Evolutionary conservation across 352 stramenopile genomes (phyloP).

Genomic region (Globisporangium barbulae): DNA sequence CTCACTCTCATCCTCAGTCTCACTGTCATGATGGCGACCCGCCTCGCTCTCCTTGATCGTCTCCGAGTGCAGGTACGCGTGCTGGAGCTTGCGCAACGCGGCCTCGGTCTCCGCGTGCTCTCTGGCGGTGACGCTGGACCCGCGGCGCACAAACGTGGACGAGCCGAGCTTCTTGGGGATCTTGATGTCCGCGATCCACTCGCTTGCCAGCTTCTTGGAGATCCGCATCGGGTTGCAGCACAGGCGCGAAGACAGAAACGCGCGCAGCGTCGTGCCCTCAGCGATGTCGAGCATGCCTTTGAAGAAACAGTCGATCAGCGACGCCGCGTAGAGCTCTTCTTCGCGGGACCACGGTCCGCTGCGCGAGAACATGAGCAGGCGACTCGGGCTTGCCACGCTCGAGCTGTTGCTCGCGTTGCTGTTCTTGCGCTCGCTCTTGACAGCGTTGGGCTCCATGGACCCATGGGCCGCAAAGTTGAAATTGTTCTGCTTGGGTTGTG

Average conservation of each 20-base stretch:
- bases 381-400: conserved; percentile 6
- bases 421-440: conserved; percentile 17
- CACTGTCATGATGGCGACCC: not conserved
- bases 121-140: conserved; percentile 21
- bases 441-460: not conserved
- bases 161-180: conserved; percentile 76
- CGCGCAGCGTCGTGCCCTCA: conserved; percentile 62
- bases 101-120: conserved; percentile 40
- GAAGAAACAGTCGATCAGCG: conserved; percentile 67
- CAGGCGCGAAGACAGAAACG: conserved; percentile 55
- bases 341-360: conserved; percentile 66
- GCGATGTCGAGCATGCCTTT: conserved; percentile 55
- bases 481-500: not conserved
- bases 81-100: conserved; percentile 34
- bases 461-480: too few relatives aligned
- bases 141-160: conserved; percentile 52
- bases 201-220: conserved; percentile 75
- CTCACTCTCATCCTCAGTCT: too few relatives aligned
- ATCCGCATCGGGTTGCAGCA: conserved; percentile 76
- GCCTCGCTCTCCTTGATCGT: conserved; percentile 1
- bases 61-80: conserved; percentile 29
- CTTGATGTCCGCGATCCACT: conserved; percentile 56
- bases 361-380: conserved; percentile 30
- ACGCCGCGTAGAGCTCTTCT: conserved; percentile 64
- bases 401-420: conserved; percentile 16